phyloP scores from a whole-genome alignment of 2,329 filamentous ascomycete species.

The Botrytis hyacinthi region DNA sequence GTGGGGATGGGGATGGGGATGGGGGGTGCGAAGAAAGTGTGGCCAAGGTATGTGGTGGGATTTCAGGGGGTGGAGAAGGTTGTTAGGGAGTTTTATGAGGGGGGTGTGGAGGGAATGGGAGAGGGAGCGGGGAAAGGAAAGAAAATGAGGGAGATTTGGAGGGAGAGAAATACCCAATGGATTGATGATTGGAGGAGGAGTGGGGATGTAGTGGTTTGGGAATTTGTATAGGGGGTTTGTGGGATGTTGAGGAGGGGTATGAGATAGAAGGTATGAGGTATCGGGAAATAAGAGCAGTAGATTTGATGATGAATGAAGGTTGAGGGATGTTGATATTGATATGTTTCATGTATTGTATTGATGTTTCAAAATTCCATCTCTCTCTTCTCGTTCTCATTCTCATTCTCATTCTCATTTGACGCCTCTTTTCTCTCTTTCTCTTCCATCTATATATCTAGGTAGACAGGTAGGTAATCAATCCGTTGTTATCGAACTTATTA shows the following conservation, averaged over 20 bases:
- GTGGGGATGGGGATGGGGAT: no score
- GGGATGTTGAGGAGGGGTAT: background rate
- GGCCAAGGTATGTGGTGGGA: slow-evolving; percentile 58
- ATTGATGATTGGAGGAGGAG: slow-evolving; percentile 59
- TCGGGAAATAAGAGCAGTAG: no score
- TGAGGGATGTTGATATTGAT: no score
- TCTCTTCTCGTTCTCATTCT: no score
- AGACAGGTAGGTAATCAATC: background rate
- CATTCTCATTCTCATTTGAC: no score
- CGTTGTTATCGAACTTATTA: background rate
- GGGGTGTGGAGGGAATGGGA: slow-evolving; percentile 46
- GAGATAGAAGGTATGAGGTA: no score
- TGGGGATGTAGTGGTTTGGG: slow-evolving; percentile 60
- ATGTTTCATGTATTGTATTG: no score
- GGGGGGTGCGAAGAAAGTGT: slow-evolving; percentile 27
- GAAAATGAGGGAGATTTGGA: slow-evolving; percentile 43
- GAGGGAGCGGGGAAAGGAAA: slow-evolving; percentile 48
- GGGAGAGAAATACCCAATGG: slow-evolving; percentile 59
- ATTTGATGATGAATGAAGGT: no score
- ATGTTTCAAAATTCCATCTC: no score
- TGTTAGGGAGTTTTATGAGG: slow-evolving; percentile 34
- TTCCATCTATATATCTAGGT: no score
- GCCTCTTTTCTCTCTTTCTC: no score
- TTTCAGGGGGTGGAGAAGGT: slow-evolving; percentile 57
- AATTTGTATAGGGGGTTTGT: slow-evolving; percentile 36